phyloP scores from a whole-genome alignment of 2,329 filamentous ascomycete species.

The Neofusicoccum ribis region DNA sequence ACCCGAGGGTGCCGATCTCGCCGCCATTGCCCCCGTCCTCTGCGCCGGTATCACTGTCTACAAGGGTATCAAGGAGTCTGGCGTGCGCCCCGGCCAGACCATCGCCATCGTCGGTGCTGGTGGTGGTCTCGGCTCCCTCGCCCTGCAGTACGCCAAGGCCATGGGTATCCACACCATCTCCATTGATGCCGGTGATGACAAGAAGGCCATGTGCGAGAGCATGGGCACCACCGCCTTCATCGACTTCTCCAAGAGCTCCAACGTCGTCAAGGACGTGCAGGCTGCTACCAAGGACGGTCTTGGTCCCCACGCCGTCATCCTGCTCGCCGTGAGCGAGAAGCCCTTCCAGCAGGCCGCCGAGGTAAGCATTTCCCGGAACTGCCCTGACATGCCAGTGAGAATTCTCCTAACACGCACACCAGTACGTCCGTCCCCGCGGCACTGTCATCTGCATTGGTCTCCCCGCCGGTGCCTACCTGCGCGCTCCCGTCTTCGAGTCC shows the following conservation, averaged over 20 bases:
- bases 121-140: constrained; percentile 77
- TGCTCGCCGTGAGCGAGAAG: constrained; percentile 84
- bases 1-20: constrained; percentile 73
- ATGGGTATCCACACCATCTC: constrained; percentile 84
- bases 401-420: neutral
- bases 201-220: constrained; percentile 64
- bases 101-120: constrained; percentile 86
- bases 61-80: constrained; percentile 87
- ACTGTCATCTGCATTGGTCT: constrained; percentile 87
- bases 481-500: constrained; percentile 84
- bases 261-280: constrained; percentile 83
- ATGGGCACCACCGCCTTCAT: constrained; percentile 74
- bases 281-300: constrained; percentile 75
- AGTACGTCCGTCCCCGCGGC: constrained; percentile 79
- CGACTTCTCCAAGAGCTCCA: constrained; percentile 75
- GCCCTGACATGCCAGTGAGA: constrained; percentile 26
- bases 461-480: constrained; percentile 75
- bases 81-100: constrained; percentile 69
- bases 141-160: constrained; percentile 84
- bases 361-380: constrained; percentile 4
- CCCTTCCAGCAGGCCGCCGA: constrained; percentile 92
- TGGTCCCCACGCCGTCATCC: constrained; percentile 82
- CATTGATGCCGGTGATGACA: constrained; percentile 82
- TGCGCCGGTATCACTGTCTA: constrained; percentile 88
- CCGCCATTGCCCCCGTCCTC: constrained; percentile 75